Percentiles rank a stretch among this genome's conserved stretches.
phyloP scores from a whole-genome alignment of 768 basidiomycete species.

The Leccinellum albellum region DNA sequence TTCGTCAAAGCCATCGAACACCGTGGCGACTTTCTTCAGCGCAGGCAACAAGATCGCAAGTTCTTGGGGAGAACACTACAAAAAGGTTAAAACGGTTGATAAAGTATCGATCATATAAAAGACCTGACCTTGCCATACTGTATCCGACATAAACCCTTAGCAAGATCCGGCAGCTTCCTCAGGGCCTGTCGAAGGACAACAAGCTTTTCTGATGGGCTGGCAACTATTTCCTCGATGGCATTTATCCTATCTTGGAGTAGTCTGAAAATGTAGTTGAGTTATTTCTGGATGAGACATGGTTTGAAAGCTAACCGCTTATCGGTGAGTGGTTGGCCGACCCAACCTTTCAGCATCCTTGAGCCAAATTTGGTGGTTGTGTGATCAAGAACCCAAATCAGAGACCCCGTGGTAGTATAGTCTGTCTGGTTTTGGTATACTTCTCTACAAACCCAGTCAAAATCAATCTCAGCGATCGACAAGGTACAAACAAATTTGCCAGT shows the following conservation, averaged over 20 bases:
- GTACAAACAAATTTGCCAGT: slow-evolving; percentile 63
- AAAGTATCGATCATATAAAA: background rate
- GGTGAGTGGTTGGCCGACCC: slow-evolving; percentile 84
- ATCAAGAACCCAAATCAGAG: slow-evolving; percentile 83
- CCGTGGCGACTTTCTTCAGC: slow-evolving; percentile 63
- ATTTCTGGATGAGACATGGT: background rate
- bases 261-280: slow-evolving; percentile 37
- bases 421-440: slow-evolving; percentile 94
- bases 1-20: slow-evolving; percentile 51
- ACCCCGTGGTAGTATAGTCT: slow-evolving; percentile 67
- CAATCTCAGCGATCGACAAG: background rate
- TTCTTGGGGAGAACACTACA: slow-evolving; percentile 79
- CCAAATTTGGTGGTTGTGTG: slow-evolving; percentile 88
- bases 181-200: slow-evolving; percentile 66
- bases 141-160: slow-evolving; percentile 80
- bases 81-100: background rate
- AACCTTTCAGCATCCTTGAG: slow-evolving; percentile 72
- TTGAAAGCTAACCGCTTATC: slow-evolving; percentile 52
- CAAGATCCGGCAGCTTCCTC: slow-evolving; percentile 79
- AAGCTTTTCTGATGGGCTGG: slow-evolving; percentile 58
- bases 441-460: slow-evolving; percentile 28
- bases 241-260: slow-evolving; percentile 72
- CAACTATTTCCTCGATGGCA: slow-evolving; percentile 79
- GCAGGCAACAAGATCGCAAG: slow-evolving; percentile 71
- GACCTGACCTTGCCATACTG: slow-evolving; percentile 80